Evolutionary conservation across 2,329 filamentous ascomycete species (phyloP), one percentile per base, ranked within the genome.

Genomic region (Penicillium polonicum): DNA sequence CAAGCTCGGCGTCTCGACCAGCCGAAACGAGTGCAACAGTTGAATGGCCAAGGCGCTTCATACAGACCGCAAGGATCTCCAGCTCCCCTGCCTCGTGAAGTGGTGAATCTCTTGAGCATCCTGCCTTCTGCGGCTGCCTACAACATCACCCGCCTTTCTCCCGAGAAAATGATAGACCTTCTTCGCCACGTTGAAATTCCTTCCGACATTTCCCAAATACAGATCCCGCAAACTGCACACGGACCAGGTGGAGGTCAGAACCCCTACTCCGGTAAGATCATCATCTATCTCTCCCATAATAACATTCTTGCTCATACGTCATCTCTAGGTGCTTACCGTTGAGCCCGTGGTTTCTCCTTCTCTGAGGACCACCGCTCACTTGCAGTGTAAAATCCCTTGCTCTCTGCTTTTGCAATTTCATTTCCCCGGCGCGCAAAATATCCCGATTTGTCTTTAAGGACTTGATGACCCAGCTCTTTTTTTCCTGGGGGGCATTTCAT

Each of bases 1-100:
- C 91, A 93, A 38, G 91, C 91, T 27, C 88, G 92, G 55, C 88
- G 92, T 36, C 81, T 95, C 23, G 91, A 94, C 68, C 89, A 94
- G 70, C 87, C 91, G 61, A 82, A 81, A 57, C 77, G 81, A 45
- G 77, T 79, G 9, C 70, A 71, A 35, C 72, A 69, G 29, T 57
- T 68, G 19, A 72, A 74, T 46, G 68, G 65, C 17, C 65, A 67
- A 48, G 51, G 58, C 33, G 64, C 66, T 9, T 71, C 74, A 46
- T 70, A 74, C 70, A 83, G 85, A 51, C 81, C 86, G 5, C 85
- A 76, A 53, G 72, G 75, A 42, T 75, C 79, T 27, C 82, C 86
- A 12, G 83, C 88, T 3, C 86, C 90, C 0, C 82, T 97, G 38
- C 91, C 93, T 29, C 85, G 90, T 41, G 83, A 86, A 54, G 78